Evolutionary conservation across 1,284 basidiomycete species (phyloP), one percentile per base, ranked within the genome.

Genomic region (Tilletia walkeri): DNA sequence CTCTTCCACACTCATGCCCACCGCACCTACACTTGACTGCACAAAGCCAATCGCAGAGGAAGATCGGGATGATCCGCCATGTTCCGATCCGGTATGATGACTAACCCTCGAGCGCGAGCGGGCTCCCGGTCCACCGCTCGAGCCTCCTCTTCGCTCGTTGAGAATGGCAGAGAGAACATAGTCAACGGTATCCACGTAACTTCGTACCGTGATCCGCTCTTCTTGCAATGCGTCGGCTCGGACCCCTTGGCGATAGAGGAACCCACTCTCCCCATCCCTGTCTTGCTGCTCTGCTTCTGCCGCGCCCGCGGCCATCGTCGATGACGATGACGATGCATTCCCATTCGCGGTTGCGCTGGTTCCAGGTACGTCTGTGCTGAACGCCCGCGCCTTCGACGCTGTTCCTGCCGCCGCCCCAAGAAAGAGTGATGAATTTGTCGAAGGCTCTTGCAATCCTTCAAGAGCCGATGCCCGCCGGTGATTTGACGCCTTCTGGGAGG

Each of bases 401-500:
- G 7, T 30, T 5, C 7, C 56, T 34, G 56, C 56, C 24, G 24
- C 24, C 24, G 24, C 24, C 24, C 24, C 24, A 30, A 30, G 24
- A 30, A 30, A 30, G 47, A n/a, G n/a, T 10, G 47, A n/a, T 48
- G 41, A 45, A 14, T 14, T 14, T 14, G 41, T 45, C 41, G 41
- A 45, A 45, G 41, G 10, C 47, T 10, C 41, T 45, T 9, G 14
- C 41, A 14, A 45, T 14, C 41, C 41, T 45, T 63, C 59, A 34
- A 63, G 36, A 10, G 59, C 36, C 30, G 59, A 63, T 14, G 59
- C 3, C 9, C 59, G 59, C 3, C 59, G 30, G 9, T 16, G 14
- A n/a, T 39, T 39, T 16, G 20, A 30, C 34, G 75, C 76, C 67
- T 74, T 38, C 34, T 73, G 69, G 38, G 67, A 68, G 70, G 39